phyloP scores from a whole-genome alignment of 75 land plant genomes.

The Pinus taeda region DNA sequence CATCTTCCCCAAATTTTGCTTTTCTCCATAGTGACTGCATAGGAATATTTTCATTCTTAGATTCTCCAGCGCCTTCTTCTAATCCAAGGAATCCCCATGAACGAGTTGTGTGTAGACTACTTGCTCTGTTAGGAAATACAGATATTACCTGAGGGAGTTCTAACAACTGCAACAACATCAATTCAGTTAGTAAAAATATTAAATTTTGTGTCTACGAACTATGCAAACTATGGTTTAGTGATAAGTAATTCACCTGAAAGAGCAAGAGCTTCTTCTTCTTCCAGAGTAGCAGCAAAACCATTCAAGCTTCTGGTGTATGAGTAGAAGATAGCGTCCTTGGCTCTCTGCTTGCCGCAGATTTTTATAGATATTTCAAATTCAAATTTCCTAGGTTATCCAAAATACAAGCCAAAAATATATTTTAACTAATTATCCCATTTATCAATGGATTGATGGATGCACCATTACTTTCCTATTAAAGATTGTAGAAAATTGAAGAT shows the following conservation, averaged over 20 bases:
- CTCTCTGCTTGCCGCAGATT: slow-evolving; percentile 21
- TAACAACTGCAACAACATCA: too few relatives aligned
- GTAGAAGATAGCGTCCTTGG: slow-evolving; percentile 38
- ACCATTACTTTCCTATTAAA: too few relatives aligned
- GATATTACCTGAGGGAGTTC: slow-evolving; percentile 7
- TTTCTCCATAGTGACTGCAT: slow-evolving; percentile 24
- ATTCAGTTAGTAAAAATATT: too few relatives aligned
- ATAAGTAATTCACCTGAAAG: slow-evolving; percentile 7
- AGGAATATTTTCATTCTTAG: neutral
- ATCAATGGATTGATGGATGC: too few relatives aligned
- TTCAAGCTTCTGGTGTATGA: slow-evolving; percentile 45
- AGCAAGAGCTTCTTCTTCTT: slow-evolving; percentile 26
- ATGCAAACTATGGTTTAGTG: neutral
- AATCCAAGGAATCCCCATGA: slow-evolving; percentile 51
- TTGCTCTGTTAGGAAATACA: neutral
- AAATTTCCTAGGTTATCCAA: too few relatives aligned
- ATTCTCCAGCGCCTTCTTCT: neutral
- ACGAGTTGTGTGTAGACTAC: slow-evolving; percentile 36
- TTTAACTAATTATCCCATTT: too few relatives aligned
- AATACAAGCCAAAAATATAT: too few relatives aligned
- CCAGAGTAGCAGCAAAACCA: slow-evolving; percentile 59
- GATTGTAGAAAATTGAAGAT: too few relatives aligned
- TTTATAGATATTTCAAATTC: too few relatives aligned
- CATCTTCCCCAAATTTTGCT: slow-evolving; percentile 33
- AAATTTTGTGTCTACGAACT: too few relatives aligned